Percentiles rank a stretch among this genome's conserved stretches.
Conservation (phyloP, 1,284 basidiomycete species). For the Earliella scabrosa region DNA sequence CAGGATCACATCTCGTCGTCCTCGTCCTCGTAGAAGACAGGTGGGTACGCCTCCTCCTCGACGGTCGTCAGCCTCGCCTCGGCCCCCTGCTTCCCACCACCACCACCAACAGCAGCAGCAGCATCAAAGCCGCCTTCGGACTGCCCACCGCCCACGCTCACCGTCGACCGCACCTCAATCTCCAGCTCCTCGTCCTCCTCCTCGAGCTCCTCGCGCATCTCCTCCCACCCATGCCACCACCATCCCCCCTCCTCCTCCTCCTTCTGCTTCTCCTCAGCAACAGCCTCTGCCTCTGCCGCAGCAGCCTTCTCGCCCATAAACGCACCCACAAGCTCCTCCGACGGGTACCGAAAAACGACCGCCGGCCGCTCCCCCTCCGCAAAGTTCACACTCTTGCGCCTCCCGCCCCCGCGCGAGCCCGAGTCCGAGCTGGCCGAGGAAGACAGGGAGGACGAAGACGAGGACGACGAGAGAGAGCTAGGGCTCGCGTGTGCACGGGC, state of each 20-base stretch:
- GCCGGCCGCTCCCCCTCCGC: conserved; percentile 19
- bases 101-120: too few species aligned
- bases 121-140: too few species aligned
- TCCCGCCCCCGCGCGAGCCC: conserved; percentile 4
- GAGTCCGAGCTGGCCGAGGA: too few species aligned
- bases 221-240: conserved; percentile 33
- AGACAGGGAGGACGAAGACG: too few species aligned
- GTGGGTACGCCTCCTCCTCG: neutral
- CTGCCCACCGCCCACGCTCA: too few species aligned
- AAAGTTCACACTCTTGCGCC: conserved; percentile 29
- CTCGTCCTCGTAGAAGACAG: conserved; percentile 2
- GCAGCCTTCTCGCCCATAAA: conserved; percentile 10
- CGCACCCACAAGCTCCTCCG: conserved; percentile 21
- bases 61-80: neutral
- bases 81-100: neutral
- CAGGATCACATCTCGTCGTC: too few species aligned
- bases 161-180: neutral
- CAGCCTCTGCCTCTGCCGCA: neutral
- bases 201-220: conserved; percentile 19
- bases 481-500: neutral
- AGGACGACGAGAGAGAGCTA: too few species aligned
- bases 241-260: conserved; percentile 21
- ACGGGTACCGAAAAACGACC: conserved; percentile 30
- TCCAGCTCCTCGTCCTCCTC: neutral
- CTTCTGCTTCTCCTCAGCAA: neutral